Evolutionary conservation across 2,329 filamentous ascomycete genomes (phyloP).

Genomic region (Penicillium italicum): DNA sequence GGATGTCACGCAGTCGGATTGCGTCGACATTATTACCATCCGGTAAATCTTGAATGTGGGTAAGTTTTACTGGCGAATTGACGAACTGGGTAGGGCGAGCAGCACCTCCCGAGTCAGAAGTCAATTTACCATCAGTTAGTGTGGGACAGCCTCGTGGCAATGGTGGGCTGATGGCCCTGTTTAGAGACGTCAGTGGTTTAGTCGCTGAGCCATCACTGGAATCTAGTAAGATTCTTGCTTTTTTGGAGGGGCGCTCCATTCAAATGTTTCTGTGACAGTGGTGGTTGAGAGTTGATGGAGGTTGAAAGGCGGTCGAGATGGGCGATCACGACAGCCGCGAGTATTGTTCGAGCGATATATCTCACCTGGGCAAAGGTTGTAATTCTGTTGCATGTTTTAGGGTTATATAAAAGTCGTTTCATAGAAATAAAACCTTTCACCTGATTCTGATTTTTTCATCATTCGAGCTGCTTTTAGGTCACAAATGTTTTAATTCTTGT

Average conservation of each 20-base stretch:
- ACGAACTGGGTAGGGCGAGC: background rate
- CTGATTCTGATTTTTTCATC: background rate
- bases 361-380: background rate
- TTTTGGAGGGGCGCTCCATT: constrained; percentile 6
- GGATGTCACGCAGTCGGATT: constrained; percentile 62
- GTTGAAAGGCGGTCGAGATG: constrained; percentile 3
- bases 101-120: background rate
- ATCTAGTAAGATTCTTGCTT: background rate
- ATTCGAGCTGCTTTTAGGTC: no score
- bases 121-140: background rate
- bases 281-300: background rate
- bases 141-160: background rate
- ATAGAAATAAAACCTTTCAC: background rate
- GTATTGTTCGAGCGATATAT: background rate
- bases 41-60: constrained; percentile 63
- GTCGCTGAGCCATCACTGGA: background rate
- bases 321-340: background rate
- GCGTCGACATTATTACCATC: constrained; percentile 61
- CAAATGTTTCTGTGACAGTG: background rate
- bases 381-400: background rate
- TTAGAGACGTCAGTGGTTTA: background rate
- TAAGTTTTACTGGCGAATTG: constrained; percentile 67
- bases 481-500: background rate
- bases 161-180: constrained; percentile 4
- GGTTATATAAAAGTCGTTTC: background rate